A percentile compares a stretch with the other conserved stretches of the same genome.
These are phyloP conservation scores for Daldinia loculata DNA, from an alignment of 495 filamentous ascomycete genomes.

Conservation along the genomic window DNA sequence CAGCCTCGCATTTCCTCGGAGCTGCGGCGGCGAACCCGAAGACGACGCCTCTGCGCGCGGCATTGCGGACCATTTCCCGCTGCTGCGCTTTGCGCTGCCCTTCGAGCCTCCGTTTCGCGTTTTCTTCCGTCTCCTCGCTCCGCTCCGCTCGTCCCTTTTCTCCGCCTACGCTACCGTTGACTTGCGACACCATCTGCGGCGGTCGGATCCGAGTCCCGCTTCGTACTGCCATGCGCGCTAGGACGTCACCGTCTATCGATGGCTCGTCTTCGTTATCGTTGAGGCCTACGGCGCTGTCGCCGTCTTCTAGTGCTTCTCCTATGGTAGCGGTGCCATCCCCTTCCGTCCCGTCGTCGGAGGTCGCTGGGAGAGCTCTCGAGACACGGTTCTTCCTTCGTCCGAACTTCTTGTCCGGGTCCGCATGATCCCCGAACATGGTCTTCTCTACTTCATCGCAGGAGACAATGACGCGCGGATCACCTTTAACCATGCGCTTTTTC, in stretches of 20 bases:
- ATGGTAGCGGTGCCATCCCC: neutral
- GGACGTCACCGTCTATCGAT: slow-evolving; percentile 12
- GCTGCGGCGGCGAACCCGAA: slow-evolving; percentile 51
- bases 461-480: slow-evolving; percentile 33
- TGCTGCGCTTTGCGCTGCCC: slow-evolving; percentile 44
- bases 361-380: slow-evolving; percentile 33
- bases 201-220: slow-evolving; percentile 46
- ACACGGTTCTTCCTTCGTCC: slow-evolving; percentile 49
- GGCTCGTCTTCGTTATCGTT: slow-evolving; percentile 6
- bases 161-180: slow-evolving; percentile 55
- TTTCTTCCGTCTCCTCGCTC: slow-evolving; percentile 49
- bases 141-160: slow-evolving; percentile 55
- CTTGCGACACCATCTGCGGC: slow-evolving; percentile 49
- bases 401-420: slow-evolving; percentile 45
- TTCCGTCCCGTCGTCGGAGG: neutral
- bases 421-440: slow-evolving; percentile 44
- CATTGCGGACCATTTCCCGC: slow-evolving; percentile 54
- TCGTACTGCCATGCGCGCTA: slow-evolving; percentile 25
- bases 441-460: slow-evolving; percentile 45
- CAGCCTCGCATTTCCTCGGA: slow-evolving; percentile 38
- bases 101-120: slow-evolving; percentile 28
- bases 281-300: slow-evolving; percentile 9
- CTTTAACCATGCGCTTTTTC: slow-evolving; percentile 14
- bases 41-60: slow-evolving; percentile 55
- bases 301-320: neutral